Conservation (phyloP, 306 rosid genomes). For the Luffa aegyptiaca region DNA sequence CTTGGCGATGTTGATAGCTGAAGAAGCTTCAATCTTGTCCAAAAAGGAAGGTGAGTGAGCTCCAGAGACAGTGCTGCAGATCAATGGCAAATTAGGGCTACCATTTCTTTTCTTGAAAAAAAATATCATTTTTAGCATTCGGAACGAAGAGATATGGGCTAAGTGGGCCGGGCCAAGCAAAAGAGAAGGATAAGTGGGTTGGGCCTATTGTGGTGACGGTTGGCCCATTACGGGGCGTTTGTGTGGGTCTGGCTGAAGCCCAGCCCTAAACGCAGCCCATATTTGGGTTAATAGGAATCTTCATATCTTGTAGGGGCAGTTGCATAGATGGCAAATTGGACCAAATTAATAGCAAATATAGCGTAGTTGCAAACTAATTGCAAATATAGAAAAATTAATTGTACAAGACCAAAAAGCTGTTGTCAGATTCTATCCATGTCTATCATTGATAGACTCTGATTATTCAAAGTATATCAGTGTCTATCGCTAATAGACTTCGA, state of each 20-base stretch:
- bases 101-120: not conserved
- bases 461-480: no score
- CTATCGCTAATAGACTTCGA: no score
- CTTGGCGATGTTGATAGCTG: not conserved
- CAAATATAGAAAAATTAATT: no score
- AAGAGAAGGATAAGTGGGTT: not conserved
- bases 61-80: not conserved
- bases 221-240: not conserved
- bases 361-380: no score
- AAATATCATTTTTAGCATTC: no score
- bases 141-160: not conserved
- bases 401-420: no score
- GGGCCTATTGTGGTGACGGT: not conserved
- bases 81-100: not conserved
- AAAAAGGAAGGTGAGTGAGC: not conserved
- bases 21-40: not conserved
- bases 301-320: no score
- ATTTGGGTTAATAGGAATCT: no score
- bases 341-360: no score
- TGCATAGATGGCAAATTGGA: no score
- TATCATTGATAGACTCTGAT: no score
- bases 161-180: not conserved
- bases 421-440: no score
- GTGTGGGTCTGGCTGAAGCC: not conserved
- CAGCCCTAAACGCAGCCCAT: not conserved